Evolutionary conservation across 306 rosid species (phyloP), one percentile per base, ranked within the genome.

Genomic region (Quercus rubra): DNA sequence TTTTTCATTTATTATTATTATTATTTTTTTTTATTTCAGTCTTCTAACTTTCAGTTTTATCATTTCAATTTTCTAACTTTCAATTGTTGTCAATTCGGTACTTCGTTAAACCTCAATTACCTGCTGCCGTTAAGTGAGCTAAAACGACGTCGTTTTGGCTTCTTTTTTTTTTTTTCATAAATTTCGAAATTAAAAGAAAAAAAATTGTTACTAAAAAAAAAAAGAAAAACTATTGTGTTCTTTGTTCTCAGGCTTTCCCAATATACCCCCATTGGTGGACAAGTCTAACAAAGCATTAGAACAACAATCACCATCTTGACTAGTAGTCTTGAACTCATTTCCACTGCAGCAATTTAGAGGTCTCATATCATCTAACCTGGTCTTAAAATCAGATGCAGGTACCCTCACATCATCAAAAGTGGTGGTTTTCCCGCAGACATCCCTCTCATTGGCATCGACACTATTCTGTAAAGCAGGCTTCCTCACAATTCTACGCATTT

Each of bases 331-430:
- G 75, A 74, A 30, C 31, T 12, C 74, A 4, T 81, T 76, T 27
- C 75, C 70, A 84, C 74, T 77, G 77, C 85, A 74, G 61, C 81
- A 81, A 79, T 85, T 78, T 18, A 78, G 56, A 43, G 68, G 55
- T 79, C 78, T 83, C 74, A 59, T 58, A 67, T 91, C 89, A 71
- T 82, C 89, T 55, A 75, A 80, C 81, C 64, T 90, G 77, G 79
- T 79, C 81, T 72, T 87, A n/a, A 78, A 78, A 74, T 92, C 93
- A 55, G 92, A 84, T 41, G 83, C 62, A 84, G 88, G 79, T 13
- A 70, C 71, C 75, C 59, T 73, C 83, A 78, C 75, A 74, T 80
- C 52, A 51, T 68, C 81, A 30, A 83, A 54, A 79, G 43, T 52
- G 19, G 70, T 33, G 20, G 33, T 35, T 73, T 74, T 83, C 41